phyloP scores from a whole-genome alignment of 1,284 basidiomycete genomes.

The Leccinum colubrinum region DNA sequence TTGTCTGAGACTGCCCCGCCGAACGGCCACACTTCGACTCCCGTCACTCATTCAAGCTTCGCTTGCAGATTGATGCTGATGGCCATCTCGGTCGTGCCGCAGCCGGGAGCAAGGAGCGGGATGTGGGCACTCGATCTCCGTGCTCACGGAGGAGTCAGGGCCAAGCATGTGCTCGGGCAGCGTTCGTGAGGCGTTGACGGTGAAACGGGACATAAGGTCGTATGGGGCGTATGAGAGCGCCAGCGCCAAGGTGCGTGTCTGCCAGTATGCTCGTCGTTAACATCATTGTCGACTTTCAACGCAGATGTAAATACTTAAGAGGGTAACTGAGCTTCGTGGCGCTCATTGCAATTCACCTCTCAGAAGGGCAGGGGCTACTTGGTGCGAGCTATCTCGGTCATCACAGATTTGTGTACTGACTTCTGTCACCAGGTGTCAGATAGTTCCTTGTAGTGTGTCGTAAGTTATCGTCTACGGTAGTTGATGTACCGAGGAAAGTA shows the following conservation, averaged over 20 bases:
- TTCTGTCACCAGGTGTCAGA: conserved; percentile 58
- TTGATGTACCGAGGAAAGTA: not conserved
- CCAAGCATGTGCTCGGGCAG: not conserved
- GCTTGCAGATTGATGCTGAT: no score
- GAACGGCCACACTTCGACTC: no score
- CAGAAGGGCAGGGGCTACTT: conserved; percentile 68
- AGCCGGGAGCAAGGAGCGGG: no score
- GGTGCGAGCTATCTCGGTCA: conserved; percentile 45
- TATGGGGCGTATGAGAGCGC: not conserved
- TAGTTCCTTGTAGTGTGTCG: conserved; percentile 49
- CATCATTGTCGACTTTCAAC: not conserved
- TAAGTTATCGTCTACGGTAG: conserved; percentile 4
- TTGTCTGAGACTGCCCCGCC: no score
- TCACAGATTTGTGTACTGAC: not conserved
- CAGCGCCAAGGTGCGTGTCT: not conserved
- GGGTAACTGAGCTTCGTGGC: not conserved
- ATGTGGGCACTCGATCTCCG: no score
- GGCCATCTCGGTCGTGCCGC: no score
- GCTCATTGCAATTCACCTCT: conserved; percentile 49
- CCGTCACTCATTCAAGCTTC: no score
- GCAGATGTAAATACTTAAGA: not conserved
- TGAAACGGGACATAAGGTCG: not conserved
- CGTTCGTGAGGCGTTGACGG: not conserved
- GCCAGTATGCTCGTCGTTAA: not conserved
- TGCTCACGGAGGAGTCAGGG: no score